These are phyloP conservation scores for Bauhinia variegata DNA, from an alignment of 306 rosid genomes.

Conservation along the genomic window DNA sequence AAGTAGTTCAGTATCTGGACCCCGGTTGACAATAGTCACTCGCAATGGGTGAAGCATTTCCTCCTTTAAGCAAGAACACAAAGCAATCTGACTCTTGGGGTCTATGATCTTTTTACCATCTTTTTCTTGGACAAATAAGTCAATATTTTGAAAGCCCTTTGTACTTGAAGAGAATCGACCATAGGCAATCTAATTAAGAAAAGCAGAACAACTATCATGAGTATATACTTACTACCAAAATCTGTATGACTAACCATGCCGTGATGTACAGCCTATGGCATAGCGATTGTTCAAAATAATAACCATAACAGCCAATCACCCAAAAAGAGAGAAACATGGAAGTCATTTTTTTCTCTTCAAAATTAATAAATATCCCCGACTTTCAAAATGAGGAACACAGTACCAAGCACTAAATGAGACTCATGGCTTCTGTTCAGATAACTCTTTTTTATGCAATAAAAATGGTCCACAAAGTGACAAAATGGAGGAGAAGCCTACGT, in stretches of 20 bases:
- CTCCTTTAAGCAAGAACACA: slow-evolving; percentile 68
- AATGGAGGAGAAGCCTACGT: slow-evolving; percentile 20
- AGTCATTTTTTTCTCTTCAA: not conserved
- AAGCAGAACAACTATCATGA: slow-evolving; percentile 9
- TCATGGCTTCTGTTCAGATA: not conserved
- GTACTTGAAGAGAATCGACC: slow-evolving; percentile 66
- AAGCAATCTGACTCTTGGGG: slow-evolving; percentile 59
- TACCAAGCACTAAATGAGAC: not conserved
- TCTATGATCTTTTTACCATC: slow-evolving; percentile 75
- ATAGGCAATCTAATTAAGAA: slow-evolving; percentile 58
- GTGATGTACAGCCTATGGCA: slow-evolving; percentile 12
- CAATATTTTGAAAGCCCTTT: slow-evolving; percentile 65
- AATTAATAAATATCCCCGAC: not conserved
- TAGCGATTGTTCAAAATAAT: slow-evolving; percentile 1
- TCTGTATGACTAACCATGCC: not conserved
- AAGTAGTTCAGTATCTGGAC: slow-evolving; percentile 81
- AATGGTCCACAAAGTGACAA: not conserved
- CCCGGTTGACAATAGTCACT: slow-evolving; percentile 68
- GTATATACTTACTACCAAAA: slow-evolving; percentile 1
- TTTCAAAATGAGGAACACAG: not conserved
- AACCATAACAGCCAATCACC: no score
- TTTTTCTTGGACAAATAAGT: slow-evolving; percentile 69
- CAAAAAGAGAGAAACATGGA: not conserved
- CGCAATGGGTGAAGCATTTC: slow-evolving; percentile 76
- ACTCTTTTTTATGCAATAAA: no score